A percentile compares a stretch with the other conserved stretches of the same genome.
Conservation (phyloP, 2,329 filamentous ascomycete genomes). For the Dissoconium aciculare region DNA sequence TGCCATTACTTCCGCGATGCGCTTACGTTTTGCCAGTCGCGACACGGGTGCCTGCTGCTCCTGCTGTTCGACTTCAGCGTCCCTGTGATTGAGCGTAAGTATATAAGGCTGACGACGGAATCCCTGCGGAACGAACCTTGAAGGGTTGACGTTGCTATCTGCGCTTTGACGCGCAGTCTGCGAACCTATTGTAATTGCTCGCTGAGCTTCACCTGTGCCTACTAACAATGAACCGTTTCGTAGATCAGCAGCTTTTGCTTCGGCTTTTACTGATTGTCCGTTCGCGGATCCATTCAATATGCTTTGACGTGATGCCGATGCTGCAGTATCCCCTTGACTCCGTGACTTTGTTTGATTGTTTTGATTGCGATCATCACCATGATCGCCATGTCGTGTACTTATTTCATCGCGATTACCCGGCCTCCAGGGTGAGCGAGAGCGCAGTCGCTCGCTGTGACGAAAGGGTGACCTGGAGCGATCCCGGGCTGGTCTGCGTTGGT, state of each 20-base stretch:
- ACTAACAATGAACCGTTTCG: too few species aligned
- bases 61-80: slow-evolving; percentile 14
- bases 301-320: slow-evolving; percentile 40
- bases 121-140: too few species aligned
- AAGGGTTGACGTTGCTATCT: too few species aligned
- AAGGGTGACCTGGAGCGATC: slow-evolving; percentile 38
- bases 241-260: slow-evolving; percentile 3
- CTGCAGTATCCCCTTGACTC: slow-evolving; percentile 45
- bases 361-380: too few species aligned
- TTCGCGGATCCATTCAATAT: slow-evolving; percentile 50
- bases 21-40: not conserved
- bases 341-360: slow-evolving; percentile 46
- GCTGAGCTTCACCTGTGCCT: too few species aligned
- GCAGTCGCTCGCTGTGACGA: slow-evolving; percentile 24
- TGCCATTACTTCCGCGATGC: not conserved
- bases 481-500: slow-evolving; percentile 25
- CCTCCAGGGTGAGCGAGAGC: slow-evolving; percentile 19
- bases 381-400: too few species aligned
- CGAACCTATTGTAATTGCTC: too few species aligned
- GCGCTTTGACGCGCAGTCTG: too few species aligned
- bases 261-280: too few species aligned
- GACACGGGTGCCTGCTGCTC: not conserved
- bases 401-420: too few species aligned
- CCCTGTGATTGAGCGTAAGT: too few species aligned
- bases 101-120: too few species aligned